A percentile compares a stretch with the other conserved stretches of the same genome.
phyloP scores from a whole-genome alignment of 1,139 yeast species.

The Hemisphaericaspora lyxosophila region DNA sequence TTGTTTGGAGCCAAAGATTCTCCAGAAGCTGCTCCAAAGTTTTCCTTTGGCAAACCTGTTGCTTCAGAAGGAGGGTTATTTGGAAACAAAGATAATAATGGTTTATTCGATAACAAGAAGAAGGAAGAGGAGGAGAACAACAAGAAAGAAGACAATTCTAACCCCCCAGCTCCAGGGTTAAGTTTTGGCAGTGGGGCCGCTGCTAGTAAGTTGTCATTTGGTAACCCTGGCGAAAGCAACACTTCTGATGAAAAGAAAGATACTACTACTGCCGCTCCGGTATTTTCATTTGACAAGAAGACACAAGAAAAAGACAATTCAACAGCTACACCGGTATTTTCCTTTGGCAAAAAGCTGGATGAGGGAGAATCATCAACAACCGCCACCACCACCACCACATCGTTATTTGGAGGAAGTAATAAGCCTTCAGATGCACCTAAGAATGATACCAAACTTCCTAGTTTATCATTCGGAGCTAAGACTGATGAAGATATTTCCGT shows the following conservation, averaged over 20 bases:
- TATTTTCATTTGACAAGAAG: conserved; percentile 8
- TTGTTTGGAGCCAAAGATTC: too few species aligned
- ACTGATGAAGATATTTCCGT: neutral
- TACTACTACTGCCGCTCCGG: conserved; percentile 2
- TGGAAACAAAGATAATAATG: conserved; percentile 5
- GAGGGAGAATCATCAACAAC: neutral
- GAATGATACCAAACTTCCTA: conserved; percentile 3
- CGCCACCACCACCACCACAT: neutral
- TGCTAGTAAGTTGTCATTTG: conserved; percentile 12
- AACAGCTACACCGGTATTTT: conserved; percentile 10
- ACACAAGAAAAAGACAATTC: neutral
- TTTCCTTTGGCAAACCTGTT: conserved; percentile 4
- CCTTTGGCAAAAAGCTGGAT: conserved; percentile 12
- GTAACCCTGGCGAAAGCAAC: conserved; percentile 8
- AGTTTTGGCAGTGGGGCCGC: conserved; percentile 8
- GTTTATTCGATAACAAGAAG: too few species aligned
- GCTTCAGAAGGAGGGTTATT: neutral
- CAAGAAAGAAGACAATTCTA: conserved; percentile 6
- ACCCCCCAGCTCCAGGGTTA: conserved; percentile 10
- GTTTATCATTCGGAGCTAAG: conserved; percentile 6
- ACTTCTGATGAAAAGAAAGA: neutral
- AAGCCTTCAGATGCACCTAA: neutral
- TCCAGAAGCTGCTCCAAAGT: too few species aligned
- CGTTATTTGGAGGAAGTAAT: neutral
- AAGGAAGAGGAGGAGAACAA: too few species aligned